Evolutionary conservation across 2,329 filamentous ascomycete species (phyloP), one percentile per base, ranked within the genome.

Genomic region (Alternaria dauci): DNA sequence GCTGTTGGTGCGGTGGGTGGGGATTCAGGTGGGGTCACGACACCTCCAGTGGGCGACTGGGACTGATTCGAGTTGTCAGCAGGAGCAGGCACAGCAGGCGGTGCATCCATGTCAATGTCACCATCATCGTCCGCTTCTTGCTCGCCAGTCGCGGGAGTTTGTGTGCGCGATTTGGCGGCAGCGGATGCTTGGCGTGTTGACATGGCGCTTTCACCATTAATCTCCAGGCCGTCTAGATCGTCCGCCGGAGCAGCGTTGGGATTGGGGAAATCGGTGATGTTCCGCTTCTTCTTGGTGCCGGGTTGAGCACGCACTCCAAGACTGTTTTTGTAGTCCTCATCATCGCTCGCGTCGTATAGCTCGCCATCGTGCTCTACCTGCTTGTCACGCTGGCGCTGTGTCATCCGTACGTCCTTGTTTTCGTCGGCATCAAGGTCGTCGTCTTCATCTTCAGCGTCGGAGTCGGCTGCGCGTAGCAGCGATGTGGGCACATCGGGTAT

Each of bases 331-430:
- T 93, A 87, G 11, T 96, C 93, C 70, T 98, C 94, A 61, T 97
- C 93, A 65, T 92, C 96, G 43, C 95, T 91, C 60, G 93, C 91
- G n/a, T 79, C 77, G 43, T 77, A 75, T 32, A 94, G 87, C 74
- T 97, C 94, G 69, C 91, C 91, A 8, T 92, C 88, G 59, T 91
- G 88, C 54, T 89, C 86, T 26, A 93, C 86, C 50, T 87, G 89
- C 77, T 93, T 89, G 65, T 98, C 94, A 84, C 91, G 93, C 65
- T 89, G 87, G 36, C 92, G 89, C 77, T 95, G 87, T 0, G 93
- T 96, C 79, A 90, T 88, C 26, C 94, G 90, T 56, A 87, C 87
- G 74, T 98, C 94, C 69, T 92, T 90, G 76, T 95, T 93, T 69
- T 92, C 87, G 66, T 97, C 94, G 54, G 93, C 92, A 65, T 98